Conservation (phyloP, 257 asterid species). For the Solanum appendiculatum region DNA sequence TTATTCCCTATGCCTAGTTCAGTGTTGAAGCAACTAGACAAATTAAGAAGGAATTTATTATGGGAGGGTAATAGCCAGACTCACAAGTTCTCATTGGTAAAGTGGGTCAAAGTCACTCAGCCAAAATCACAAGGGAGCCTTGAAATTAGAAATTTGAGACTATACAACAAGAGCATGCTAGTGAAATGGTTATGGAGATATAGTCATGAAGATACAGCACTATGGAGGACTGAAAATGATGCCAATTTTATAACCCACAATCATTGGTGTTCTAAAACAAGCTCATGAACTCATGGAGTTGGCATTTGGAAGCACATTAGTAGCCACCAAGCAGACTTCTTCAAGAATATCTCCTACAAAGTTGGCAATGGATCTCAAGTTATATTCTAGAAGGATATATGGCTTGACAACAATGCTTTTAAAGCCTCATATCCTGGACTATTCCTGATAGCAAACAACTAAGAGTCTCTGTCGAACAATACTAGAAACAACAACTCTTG, state of each 20-base stretch:
- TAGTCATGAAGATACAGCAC: too few species aligned
- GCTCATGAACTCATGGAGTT: background rate
- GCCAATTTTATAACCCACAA: background rate
- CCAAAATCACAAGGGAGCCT: background rate
- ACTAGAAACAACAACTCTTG: background rate
- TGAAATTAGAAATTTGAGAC: background rate
- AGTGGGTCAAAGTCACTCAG: background rate
- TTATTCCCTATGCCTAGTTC: background rate
- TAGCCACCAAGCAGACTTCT: background rate
- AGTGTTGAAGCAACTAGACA: background rate
- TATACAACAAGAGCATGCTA: background rate
- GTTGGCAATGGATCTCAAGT: background rate
- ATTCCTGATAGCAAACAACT: background rate
- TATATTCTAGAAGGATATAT: background rate
- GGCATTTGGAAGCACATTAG: background rate
- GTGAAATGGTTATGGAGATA: background rate
- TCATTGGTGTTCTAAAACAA: background rate
- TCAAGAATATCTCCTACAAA: background rate
- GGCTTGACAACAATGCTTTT: background rate
- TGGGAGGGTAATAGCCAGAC: background rate
- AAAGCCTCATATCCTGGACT: background rate
- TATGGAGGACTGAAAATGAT: background rate
- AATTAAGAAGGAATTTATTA: background rate
- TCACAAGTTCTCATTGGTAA: background rate
- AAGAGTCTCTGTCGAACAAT: background rate